These are phyloP conservation scores for Tetrapisispora namnaoensis DNA, from an alignment of 805 yeast species.

Conservation along the genomic window DNA sequence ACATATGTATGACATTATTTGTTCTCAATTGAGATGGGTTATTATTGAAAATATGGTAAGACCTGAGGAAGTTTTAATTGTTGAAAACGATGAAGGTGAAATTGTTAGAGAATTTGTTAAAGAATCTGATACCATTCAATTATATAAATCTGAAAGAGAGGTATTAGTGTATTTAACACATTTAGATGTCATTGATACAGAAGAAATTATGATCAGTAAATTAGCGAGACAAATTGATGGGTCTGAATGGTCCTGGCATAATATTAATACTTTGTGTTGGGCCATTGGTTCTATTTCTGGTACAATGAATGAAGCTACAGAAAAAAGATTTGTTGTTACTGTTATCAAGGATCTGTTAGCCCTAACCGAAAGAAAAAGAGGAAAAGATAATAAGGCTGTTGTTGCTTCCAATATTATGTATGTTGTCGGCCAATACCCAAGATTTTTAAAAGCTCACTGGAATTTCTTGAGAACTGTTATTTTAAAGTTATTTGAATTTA, in stretches of 20 bases:
- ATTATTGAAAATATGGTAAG: slow-evolving; percentile 96
- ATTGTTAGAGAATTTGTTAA: slow-evolving; percentile 95
- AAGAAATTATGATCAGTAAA: slow-evolving; percentile 85
- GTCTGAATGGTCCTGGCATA: slow-evolving; percentile 98
- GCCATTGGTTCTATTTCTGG: slow-evolving; percentile 99
- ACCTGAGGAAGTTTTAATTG: slow-evolving; percentile 95
- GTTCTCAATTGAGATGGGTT: slow-evolving; percentile 81
- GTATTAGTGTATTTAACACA: slow-evolving; percentile 92
- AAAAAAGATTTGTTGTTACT: slow-evolving; percentile 83
- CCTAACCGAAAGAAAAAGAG: slow-evolving; percentile 90
- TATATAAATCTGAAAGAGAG: slow-evolving; percentile 93
- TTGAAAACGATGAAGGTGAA: slow-evolving; percentile 98
- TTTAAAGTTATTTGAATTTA: slow-evolving; percentile 89
- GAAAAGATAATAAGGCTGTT: slow-evolving; percentile 96
- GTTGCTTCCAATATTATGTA: slow-evolving; percentile 99
- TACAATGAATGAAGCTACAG: slow-evolving; percentile 97
- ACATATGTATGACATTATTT: slow-evolving; percentile 67
- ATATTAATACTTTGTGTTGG: slow-evolving; percentile 96
- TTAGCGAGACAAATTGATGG: slow-evolving; percentile 90
- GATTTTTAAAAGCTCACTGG: slow-evolving; percentile 97
- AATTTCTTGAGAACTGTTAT: slow-evolving; percentile 92
- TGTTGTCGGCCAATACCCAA: slow-evolving; percentile 97
- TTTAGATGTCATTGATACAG: slow-evolving; percentile 88
- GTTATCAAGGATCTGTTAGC: slow-evolving; percentile 89
- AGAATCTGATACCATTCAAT: slow-evolving; percentile 92